Evolutionary conservation across 164 flowering plant species (phyloP).

Genomic region (Piper betle): DNA sequence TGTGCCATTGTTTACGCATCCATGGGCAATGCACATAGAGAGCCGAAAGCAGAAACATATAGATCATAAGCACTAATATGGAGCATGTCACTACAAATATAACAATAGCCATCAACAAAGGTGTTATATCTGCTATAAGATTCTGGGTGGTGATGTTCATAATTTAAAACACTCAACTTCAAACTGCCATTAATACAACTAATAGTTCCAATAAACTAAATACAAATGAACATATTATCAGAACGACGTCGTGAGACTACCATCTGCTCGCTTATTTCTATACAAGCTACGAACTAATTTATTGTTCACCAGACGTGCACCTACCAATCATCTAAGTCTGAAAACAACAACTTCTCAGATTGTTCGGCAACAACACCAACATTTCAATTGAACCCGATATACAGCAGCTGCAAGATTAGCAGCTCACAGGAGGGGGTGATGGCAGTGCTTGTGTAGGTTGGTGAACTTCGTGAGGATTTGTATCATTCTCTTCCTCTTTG

Average conservation of each 20-base stretch:
- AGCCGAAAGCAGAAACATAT: no score
- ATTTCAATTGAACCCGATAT: no score
- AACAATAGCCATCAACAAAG: no score
- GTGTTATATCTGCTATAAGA: no score
- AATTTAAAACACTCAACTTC: not conserved
- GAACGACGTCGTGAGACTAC: no score
- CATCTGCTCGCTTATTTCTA: not conserved
- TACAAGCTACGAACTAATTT: not conserved
- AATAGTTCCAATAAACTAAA: not conserved
- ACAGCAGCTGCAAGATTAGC: not conserved
- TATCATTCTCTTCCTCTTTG: not conserved
- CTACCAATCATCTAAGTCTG: not conserved
- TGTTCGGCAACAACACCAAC: no score
- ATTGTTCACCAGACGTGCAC: not conserved
- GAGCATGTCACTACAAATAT: no score
- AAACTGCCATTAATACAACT: not conserved
- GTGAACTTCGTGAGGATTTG: not conserved
- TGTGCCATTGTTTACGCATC: no score
- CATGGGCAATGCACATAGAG: no score
- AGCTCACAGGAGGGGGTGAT: not conserved
- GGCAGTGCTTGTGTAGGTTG: not conserved
- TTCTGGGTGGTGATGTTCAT: not conserved
- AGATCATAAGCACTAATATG: no score
- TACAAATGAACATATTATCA: no score
- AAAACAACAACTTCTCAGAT: not conserved